Evolutionary conservation across 345 rosid species (phyloP).

Genomic region (Mallotus nudiflorus): DNA sequence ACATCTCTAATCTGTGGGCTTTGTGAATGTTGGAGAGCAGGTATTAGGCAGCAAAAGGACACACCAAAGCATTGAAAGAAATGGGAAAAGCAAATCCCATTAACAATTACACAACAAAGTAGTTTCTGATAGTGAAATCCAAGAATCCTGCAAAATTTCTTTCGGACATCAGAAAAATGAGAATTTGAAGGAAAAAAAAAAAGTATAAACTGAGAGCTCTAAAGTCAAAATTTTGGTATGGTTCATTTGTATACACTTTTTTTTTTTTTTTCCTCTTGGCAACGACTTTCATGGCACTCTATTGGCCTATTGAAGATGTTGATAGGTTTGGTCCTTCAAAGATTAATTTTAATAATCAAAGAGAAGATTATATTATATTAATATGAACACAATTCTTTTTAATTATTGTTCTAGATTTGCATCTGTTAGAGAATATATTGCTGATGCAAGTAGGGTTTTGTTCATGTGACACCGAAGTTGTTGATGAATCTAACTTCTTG

Average conservation of each 20-base stretch:
- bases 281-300: conserved; percentile 9
- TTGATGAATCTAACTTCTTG: not conserved
- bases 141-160: not conserved
- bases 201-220: conserved; percentile 1
- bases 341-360: not conserved
- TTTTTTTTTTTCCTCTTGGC: not conserved
- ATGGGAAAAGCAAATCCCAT: not conserved
- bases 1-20: too few relatives aligned
- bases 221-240: conserved; percentile 25
- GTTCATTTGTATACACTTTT: not conserved
- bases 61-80: too few relatives aligned
- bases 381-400: not conserved
- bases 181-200: not conserved
- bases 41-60: too few relatives aligned
- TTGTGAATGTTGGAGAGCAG: too few relatives aligned
- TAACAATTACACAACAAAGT: not conserved
- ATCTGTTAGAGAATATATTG: conserved; percentile 4
- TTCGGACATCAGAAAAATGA: conserved; percentile 8
- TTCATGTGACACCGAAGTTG: conserved; percentile 1
- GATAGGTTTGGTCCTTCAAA: not conserved
- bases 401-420: conserved; percentile 8
- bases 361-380: not conserved
- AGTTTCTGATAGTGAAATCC: not conserved
- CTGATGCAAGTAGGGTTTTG: conserved; percentile 9
- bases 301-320: conserved; percentile 8